Conservation (phyloP, 2,329 filamentous ascomycete species). For the Pseudogymnoascus sp. region DNA sequence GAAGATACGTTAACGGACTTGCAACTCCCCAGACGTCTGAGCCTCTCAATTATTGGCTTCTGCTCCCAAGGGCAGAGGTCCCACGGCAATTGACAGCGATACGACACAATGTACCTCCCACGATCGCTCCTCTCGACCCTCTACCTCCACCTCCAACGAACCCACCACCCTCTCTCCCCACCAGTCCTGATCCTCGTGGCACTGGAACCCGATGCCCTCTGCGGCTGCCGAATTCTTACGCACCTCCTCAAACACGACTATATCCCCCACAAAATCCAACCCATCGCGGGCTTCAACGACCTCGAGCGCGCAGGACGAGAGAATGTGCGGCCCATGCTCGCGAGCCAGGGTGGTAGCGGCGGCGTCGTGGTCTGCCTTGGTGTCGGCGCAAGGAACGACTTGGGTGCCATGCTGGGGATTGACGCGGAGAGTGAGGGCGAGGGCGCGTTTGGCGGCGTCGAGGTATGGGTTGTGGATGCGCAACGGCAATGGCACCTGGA, state of each 20-base stretch:
- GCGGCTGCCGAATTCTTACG: conserved; percentile 88
- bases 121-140: conserved; percentile 81
- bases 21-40: neutral
- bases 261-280: conserved; percentile 94
- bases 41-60: conserved; percentile 5
- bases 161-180: conserved; percentile 80
- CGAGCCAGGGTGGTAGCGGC: conserved; percentile 71
- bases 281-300: conserved; percentile 85
- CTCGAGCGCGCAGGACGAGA: conserved; percentile 70
- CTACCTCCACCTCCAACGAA: conserved; percentile 79
- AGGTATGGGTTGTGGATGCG: conserved; percentile 90
- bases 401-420: conserved; percentile 71
- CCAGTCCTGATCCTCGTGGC: conserved; percentile 87
- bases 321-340: conserved; percentile 78
- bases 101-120: conserved; percentile 75
- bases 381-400: conserved; percentile 82
- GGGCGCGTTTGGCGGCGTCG: conserved; percentile 66
- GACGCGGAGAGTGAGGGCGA: conserved; percentile 54
- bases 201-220: conserved; percentile 90
- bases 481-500: conserved; percentile 88
- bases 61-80: conserved; percentile 7
- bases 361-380: conserved; percentile 88
- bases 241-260: conserved; percentile 94
- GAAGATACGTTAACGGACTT: neutral
- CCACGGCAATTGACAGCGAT: neutral